Evolutionary conservation across 108 stramenopile genomes (phyloP), one percentile per base, ranked within the genome.

Genomic region (Mayamaea pseudoterrestris): DNA sequence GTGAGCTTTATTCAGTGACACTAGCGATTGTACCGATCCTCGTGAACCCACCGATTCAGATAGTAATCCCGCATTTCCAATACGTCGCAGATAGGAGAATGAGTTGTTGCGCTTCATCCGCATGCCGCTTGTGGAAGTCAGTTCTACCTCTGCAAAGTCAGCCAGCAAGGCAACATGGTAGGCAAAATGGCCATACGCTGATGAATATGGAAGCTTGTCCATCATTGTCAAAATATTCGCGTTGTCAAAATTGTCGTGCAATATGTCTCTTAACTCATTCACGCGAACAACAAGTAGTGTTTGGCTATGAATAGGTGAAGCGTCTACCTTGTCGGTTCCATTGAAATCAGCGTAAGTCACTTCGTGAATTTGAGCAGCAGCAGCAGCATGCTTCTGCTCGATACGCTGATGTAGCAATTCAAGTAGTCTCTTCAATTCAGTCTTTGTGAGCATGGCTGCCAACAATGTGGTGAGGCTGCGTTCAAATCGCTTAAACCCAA

Each of bases 401-500:
- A 16, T 28, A 31, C 31, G 28, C 50, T 41, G 13, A 53, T 69
- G 37, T 7, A 80, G 28, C 18, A 27, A 55, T 25, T 31, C 27
- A 20, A 79, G 26, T n/a, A 80, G 50, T 12, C 36, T 30, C 22
- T 31, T 47, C 23, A 70, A 54, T 30, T 58, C 59, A 14, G 56
- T 54, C 35, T 61, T 65, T 14, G 50, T 46, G 34, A 86, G 50
- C 55, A 79, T 44, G 7, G 76, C 73, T n/a, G 77, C 79, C 57
- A 86, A 37, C 3, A 86, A 26, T 7, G 79, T 76, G 0, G 79
- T 81, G 14, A 86, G 41, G 31, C 60, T 51, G 3, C 76, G 68
- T 59, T 86, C 79, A 55, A 76, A 86, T 29, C 64, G 67, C 64
- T 73, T 68, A 49, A 77, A 81, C 23, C 69, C 74, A 51, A 79